Conservation (phyloP, 257 asterid genomes). For the Scutellaria barbata region DNA sequence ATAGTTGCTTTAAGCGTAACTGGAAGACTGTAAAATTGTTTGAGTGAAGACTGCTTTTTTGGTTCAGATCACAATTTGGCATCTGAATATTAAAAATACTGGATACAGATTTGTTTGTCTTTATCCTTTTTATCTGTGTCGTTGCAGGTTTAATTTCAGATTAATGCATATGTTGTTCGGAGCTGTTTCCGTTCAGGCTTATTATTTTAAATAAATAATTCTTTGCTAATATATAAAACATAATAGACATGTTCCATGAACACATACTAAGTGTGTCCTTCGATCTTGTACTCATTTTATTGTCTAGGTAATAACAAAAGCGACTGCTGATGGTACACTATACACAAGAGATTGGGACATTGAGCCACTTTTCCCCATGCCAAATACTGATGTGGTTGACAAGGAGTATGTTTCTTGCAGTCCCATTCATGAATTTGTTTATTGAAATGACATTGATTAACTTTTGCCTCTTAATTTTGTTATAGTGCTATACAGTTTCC, state of each 20-base stretch:
- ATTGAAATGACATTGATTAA: slow-evolving; percentile 22
- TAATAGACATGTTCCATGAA: slow-evolving; percentile 20
- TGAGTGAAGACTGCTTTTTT: not conserved
- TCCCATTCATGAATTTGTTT: slow-evolving; percentile 24
- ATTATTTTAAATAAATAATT: slow-evolving; percentile 13
- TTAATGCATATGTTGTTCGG: slow-evolving; percentile 17
- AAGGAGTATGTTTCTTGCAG: slow-evolving; percentile 59
- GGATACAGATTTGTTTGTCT: not conserved
- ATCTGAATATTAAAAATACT: not conserved
- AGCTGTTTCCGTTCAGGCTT: slow-evolving; percentile 1
- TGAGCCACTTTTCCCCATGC: slow-evolving; percentile 83
- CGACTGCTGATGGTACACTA: slow-evolving; percentile 89
- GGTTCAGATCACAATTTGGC: slow-evolving; percentile 5
- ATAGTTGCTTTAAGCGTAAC: not conserved
- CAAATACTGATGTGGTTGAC: slow-evolving; percentile 53
- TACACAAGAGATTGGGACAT: slow-evolving; percentile 86
- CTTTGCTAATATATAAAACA: slow-evolving; percentile 24
- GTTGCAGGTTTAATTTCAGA: slow-evolving; percentile 16
- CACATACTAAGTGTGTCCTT: slow-evolving; percentile 14
- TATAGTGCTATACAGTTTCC: slow-evolving; percentile 56
- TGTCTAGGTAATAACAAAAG: slow-evolving; percentile 74
- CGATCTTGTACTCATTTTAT: slow-evolving; percentile 31
- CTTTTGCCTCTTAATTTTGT: slow-evolving; percentile 32
- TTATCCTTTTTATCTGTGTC: not conserved
- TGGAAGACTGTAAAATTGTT: not conserved